Evolutionary conservation across 257 asterid species (phyloP), one percentile per base, ranked within the genome.

Genomic region (Petunia axillaris): DNA sequence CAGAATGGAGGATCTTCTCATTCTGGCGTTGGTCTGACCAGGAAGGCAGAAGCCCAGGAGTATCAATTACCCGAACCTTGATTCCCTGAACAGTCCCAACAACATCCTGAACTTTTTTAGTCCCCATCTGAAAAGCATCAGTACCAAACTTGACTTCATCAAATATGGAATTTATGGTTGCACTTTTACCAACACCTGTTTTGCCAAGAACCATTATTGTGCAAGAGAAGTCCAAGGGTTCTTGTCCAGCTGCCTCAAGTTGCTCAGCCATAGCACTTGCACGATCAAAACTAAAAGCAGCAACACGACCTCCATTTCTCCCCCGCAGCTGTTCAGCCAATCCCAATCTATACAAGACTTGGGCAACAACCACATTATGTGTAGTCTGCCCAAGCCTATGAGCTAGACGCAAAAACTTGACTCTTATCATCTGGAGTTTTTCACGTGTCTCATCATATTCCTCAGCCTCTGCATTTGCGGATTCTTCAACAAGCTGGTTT

Each of bases 251-350:
- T 44, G 98, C 91, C 91, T 96, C 99, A 50, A 96, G 98, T 83
- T 94, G 98, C 90, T 94, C 97, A 6, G 99, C 99, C 97, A 94
- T 87, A 40, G 98, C 97, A 88, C 98, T 96, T 4, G 99, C 98
- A 63, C 98, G 99, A 80, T 96, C 99, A 84, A 96, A 96, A 86
- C 97, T 96, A 57, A 96, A 92, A 64, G 97, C 94, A 78, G 89
- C 97, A 82, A 85, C 96, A 77, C 98, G 98, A 5, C 95, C 89
- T 37, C 98, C 97, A 82, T 90, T 94, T 88, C 99, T 89, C 39
- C 99, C 98, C 35, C 91, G 93, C 63, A 96, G 88, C 91, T 96
- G 99, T 85, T 96, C 98, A 57, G 99, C 99, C 81, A 96, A 83
- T 37, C 99, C 99, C 81, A 96, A 85, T 74, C 99, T 94, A 83